Evolutionary conservation across 2,329 filamentous ascomycete genomes (phyloP).

Genomic region (Biscogniauxia mediterranea): DNA sequence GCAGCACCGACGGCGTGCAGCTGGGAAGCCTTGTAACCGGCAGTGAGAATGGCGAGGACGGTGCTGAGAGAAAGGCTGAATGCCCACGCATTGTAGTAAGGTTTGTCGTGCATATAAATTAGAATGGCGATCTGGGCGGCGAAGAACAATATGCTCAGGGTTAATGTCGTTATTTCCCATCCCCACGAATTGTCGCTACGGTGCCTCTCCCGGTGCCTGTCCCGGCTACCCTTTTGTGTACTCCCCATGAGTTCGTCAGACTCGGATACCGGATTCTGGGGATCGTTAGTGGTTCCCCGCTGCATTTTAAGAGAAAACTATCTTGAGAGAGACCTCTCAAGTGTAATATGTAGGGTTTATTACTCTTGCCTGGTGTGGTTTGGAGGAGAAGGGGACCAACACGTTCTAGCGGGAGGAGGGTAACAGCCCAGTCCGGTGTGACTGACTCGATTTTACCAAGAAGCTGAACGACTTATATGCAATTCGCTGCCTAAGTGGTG

Average conservation of each 20-base stretch:
- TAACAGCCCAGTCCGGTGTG: not conserved
- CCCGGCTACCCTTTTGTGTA: not conserved
- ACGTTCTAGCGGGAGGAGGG: not conserved
- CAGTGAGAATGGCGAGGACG: constrained; percentile 11
- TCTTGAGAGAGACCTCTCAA: not conserved
- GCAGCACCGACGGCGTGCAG: constrained; percentile 11
- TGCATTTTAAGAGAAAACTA: not conserved
- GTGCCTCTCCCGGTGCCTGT: not conserved
- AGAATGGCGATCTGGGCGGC: constrained; percentile 7
- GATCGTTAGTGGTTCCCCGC: not conserved
- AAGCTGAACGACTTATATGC: not conserved
- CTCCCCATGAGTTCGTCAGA: not conserved
- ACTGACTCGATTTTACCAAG: not conserved
- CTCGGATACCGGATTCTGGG: not conserved
- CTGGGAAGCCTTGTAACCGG: constrained; percentile 8
- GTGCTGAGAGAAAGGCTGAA: constrained; percentile 10
- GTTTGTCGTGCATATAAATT: constrained; percentile 7
- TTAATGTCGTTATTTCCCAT: constrained; percentile 5
- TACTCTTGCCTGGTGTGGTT: not conserved
- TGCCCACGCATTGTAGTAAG: constrained; percentile 10
- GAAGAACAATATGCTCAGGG: constrained; percentile 8
- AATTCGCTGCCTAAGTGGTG: not conserved
- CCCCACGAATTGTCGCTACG: constrained; percentile 3
- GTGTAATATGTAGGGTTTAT: not conserved
- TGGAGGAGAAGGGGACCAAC: not conserved